phyloP scores from a whole-genome alignment of 305 asterid genomes.

The Caryopteris hybrid region DNA sequence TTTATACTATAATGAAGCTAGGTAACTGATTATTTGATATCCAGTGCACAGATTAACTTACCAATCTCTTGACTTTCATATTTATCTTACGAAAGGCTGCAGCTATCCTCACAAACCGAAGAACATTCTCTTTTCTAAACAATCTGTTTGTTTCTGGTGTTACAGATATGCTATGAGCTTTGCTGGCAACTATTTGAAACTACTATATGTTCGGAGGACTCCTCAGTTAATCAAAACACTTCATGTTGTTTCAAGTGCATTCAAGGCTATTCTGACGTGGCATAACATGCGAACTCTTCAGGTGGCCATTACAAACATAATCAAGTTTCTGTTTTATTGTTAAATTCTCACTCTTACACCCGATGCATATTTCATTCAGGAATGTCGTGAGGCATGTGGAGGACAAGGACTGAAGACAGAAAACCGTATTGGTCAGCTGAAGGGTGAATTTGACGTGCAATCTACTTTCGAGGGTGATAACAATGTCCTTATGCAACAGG shows the following conservation, averaged over 20 bases:
- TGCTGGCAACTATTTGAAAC: constrained; percentile 70
- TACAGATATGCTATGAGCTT: constrained; percentile 91
- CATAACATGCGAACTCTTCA: constrained; percentile 97
- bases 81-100: neutral
- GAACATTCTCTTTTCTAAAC: neutral
- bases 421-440: constrained; percentile 88
- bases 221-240: constrained; percentile 75
- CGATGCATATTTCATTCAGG: constrained; percentile 36
- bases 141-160: constrained; percentile 11
- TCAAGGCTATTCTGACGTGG: constrained; percentile 88
- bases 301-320: constrained; percentile 35
- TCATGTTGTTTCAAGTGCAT: constrained; percentile 87
- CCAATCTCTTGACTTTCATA: neutral
- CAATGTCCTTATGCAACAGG: constrained; percentile 99
- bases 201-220: constrained; percentile 65
- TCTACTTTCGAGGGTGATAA: constrained; percentile 97
- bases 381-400: constrained; percentile 97
- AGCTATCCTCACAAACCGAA: neutral
- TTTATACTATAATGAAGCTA: neutral
- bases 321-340: neutral
- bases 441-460: constrained; percentile 92
- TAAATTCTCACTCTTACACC: constrained; percentile 19
- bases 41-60: neutral
- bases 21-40: neutral
- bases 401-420: constrained; percentile 96